phyloP scores from a whole-genome alignment of 2,329 filamentous ascomycete genomes.

The Metarhizium robertsii region DNA sequence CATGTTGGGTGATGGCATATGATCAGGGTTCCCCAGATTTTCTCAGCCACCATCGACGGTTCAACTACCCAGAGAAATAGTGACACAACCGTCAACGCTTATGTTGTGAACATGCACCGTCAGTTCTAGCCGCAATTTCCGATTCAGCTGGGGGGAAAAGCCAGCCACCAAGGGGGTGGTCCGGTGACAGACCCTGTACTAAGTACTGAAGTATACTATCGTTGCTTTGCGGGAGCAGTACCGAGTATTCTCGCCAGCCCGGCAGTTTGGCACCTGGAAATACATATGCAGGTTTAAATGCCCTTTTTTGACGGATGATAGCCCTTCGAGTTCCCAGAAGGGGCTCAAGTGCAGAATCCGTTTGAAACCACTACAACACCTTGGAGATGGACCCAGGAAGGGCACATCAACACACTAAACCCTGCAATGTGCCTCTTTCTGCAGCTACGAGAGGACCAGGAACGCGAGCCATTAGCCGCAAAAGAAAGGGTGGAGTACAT shows the following conservation, averaged over 20 bases:
- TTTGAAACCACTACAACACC: neutral
- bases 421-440: neutral
- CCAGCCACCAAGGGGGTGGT: too few relatives aligned
- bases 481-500: neutral
- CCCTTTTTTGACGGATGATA: too few relatives aligned
- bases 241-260: neutral
- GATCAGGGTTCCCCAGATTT: slow-evolving; percentile 6
- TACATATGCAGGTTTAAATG: neutral
- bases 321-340: too few relatives aligned
- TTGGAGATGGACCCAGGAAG: neutral
- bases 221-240: neutral
- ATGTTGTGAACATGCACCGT: neutral
- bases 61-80: neutral
- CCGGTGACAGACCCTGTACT: too few relatives aligned
- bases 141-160: too few relatives aligned
- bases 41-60: slow-evolving; percentile 1
- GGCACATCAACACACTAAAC: neutral
- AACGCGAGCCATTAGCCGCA: neutral
- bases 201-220: too few relatives aligned
- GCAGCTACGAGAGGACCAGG: neutral
- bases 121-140: neutral
- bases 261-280: neutral
- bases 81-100: neutral
- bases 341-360: too few relatives aligned
- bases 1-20: neutral